Base-by-base conservation (phyloP, 2,329 filamentous ascomycete genomes). In the Monosporascus sp. region DNA sequence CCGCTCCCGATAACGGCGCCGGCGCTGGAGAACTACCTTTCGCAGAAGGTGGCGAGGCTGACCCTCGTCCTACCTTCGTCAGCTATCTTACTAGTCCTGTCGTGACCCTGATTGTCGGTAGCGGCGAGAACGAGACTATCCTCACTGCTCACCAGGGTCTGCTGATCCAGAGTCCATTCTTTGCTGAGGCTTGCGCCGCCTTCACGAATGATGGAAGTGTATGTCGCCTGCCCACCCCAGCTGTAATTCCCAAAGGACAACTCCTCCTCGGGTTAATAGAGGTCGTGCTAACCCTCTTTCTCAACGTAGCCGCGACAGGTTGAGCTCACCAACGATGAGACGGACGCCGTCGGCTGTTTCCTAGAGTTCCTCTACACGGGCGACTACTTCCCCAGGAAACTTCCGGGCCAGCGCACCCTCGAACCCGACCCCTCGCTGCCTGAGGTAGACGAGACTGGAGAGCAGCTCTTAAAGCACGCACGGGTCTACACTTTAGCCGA, bases 401-500 rank as follows among this genome's bases (percentile, higher is more conserved):
- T 86, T 16, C 71, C 80, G 17, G 82, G 83, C 51, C 80, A 86
- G 63, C 85, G 84, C 44, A 74, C 79, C 27, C 83, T 95, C 46
- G 90, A 95, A 67, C 69, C 77, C 52, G 87, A 93, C 66, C 81
- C 86, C 0, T 72, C 79, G 7, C 69, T 84, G 14, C 87, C 88
- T 3, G 69, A 73, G 1, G 77, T 90, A 53, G 91, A 96, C 72
- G 80, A 90, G 67, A 83, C 82, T n/a, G 91, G 91, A 60, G 81
- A 87, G 16, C 88, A 93, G 66, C 85, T 97, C 19, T 84, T 97
- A 56, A 90, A 89, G 66, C 92, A 97, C 69, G 92, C 92, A 22
- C 87, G 88, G 59, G 83, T 96, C 59, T 96, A 96, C 76, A 96
- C 90, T 0, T 79, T 97, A 24, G 91, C 90, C 24, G 87, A 91